These are phyloP conservation scores for Tilletia walkeri DNA, from an alignment of 1,284 basidiomycete genomes.

Conservation along the genomic window DNA sequence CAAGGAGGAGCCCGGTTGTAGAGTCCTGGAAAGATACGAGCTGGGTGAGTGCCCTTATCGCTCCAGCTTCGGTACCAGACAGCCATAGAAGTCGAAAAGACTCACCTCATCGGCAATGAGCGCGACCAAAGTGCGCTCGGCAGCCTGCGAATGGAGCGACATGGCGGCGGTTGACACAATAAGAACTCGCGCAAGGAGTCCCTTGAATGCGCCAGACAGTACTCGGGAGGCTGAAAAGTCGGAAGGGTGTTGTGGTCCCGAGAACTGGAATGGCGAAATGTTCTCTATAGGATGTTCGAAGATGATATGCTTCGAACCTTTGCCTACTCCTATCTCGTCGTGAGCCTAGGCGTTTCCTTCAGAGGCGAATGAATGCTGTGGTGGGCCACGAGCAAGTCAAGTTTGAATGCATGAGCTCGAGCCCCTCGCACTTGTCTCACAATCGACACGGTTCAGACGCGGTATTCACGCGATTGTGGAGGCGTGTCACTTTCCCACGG, in stretches of 20 bases:
- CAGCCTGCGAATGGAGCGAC: slow-evolving; percentile 23
- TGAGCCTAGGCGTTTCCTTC: no score
- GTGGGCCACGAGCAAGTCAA: not conserved
- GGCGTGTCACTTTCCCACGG: no score
- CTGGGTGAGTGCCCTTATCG: not conserved
- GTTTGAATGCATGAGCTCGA: not conserved
- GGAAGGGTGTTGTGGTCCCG: no score
- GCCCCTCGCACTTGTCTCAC: not conserved
- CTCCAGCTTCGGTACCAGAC: not conserved
- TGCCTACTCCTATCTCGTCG: no score
- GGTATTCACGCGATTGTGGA: not conserved
- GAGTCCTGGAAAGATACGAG: slow-evolving; percentile 38
- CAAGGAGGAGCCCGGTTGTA: slow-evolving; percentile 53
- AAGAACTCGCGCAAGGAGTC: no score
- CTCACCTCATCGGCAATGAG: slow-evolving; percentile 48
- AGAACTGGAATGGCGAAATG: no score
- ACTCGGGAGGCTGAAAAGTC: no score
- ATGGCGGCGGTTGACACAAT: not conserved
- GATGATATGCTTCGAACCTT: not conserved
- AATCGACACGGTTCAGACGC: not conserved
- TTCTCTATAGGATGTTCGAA: no score
- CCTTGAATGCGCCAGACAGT: no score
- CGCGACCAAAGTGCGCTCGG: slow-evolving; percentile 43
- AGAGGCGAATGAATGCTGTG: not conserved
- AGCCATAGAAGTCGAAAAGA: not conserved